These are phyloP conservation scores for Trichosporon sp. DNA, from an alignment of 1,284 basidiomycete genomes.

Conservation along the genomic window DNA sequence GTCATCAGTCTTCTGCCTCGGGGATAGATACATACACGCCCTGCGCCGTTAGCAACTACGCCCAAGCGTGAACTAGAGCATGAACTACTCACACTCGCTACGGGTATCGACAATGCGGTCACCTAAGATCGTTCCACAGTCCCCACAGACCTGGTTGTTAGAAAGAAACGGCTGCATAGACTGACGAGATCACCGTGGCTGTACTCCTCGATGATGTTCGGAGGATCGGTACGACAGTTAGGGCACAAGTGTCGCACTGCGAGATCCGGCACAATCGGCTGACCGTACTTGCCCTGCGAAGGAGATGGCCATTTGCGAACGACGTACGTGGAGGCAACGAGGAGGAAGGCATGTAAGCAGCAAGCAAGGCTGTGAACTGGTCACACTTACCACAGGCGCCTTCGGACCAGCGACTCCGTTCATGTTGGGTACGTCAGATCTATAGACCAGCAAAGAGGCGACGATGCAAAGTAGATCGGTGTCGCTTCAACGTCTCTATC, in stretches of 20 bases:
- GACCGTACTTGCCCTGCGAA: slow-evolving; percentile 60
- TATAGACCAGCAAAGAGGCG: neutral
- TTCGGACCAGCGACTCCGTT: slow-evolving; percentile 45
- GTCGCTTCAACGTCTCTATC: neutral
- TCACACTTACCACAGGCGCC: slow-evolving; percentile 38
- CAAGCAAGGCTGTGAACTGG: too few relatives aligned
- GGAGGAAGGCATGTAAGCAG: too few relatives aligned
- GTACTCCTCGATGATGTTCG: slow-evolving; percentile 95
- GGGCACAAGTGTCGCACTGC: slow-evolving; percentile 90
- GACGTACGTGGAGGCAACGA: too few relatives aligned
- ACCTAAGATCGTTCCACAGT: slow-evolving; percentile 92
- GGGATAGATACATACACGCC: slow-evolving; percentile 67
- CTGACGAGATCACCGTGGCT: slow-evolving; percentile 90
- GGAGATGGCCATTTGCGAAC: neutral
- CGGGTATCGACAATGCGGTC: slow-evolving; percentile 97
- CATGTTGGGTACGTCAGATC: slow-evolving; percentile 27
- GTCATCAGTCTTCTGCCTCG: slow-evolving; percentile 28
- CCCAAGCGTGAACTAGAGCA: too few relatives aligned
- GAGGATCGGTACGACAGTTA: slow-evolving; percentile 88
- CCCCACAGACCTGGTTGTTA: slow-evolving; percentile 66
- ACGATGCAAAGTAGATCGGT: neutral
- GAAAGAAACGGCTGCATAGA: neutral
- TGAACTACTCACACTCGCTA: slow-evolving; percentile 77
- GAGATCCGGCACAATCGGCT: slow-evolving; percentile 63
- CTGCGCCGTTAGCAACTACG: slow-evolving; percentile 34